phyloP scores from a whole-genome alignment of 331 rosid genomes.

The Arachis monticola region DNA sequence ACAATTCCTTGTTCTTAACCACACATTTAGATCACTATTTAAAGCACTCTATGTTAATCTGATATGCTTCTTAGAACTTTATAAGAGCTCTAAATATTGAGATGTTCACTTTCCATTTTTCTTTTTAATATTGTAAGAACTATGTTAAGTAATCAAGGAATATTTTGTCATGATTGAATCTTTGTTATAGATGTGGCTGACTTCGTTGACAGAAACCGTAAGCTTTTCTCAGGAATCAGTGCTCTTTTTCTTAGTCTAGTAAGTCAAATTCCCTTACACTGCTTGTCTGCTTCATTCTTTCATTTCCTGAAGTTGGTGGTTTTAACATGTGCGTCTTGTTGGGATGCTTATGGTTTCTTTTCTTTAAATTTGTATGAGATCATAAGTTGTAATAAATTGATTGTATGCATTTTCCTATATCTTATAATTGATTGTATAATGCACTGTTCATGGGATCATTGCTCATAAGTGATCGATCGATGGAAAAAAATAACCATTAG shows the following conservation, averaged over 20 bases:
- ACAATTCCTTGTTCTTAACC: too few species aligned
- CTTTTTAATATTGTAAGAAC: background rate
- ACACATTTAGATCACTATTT: too few species aligned
- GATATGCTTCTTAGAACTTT: too few species aligned
- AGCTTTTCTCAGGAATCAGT: conserved; percentile 64
- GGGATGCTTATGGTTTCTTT: conserved; percentile 16
- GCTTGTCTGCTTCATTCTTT: conserved; percentile 30
- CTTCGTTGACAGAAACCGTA: conserved; percentile 77
- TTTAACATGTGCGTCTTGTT: background rate
- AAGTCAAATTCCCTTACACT: conserved; percentile 44
- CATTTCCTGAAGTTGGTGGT: conserved; percentile 16
- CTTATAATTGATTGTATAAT: conserved; percentile 17
- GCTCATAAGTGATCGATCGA: background rate
- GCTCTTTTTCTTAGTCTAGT: conserved; percentile 82
- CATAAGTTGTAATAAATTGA: conserved; percentile 15
- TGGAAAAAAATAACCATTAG: background rate
- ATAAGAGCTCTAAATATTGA: too few species aligned
- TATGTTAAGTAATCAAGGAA: conserved; percentile 10
- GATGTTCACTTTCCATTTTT: background rate
- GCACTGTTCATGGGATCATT: background rate
- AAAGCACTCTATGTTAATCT: too few species aligned
- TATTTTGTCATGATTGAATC: conserved; percentile 34
- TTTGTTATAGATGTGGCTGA: conserved; percentile 66
- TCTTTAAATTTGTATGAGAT: conserved; percentile 21
- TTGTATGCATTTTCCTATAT: conserved; percentile 15